Base-by-base conservation (phyloP, 768 basidiomycete genomes). In the Cystoderma amianthinum region DNA sequence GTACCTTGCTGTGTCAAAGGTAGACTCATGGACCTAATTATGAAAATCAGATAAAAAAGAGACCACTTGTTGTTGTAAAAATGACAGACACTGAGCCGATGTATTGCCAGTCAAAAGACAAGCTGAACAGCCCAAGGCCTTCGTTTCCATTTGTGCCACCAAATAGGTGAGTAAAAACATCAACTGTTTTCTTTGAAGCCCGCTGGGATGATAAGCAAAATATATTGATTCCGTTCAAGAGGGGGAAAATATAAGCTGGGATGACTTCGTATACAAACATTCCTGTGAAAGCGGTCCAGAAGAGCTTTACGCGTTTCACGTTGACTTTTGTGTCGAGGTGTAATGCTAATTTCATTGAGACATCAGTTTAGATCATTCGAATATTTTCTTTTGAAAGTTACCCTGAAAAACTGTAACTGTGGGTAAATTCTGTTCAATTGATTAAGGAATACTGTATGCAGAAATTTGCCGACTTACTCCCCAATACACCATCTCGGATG, bases 41-140 rank as follows among this genome's bases (percentile, higher is more conserved):
- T 28, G n/a, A n/a, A n/a, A n/a, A n/a, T n/a, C n/a, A n/a, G n/a
- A n/a, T n/a, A n/a, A n/a, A n/a, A n/a, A n/a, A n/a, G n/a, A n/a
- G n/a, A n/a, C n/a, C n/a, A n/a, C n/a, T n/a, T n/a, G n/a, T n/a
- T n/a, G n/a, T n/a, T n/a, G n/a, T n/a, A n/a, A 45, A 18, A 12
- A 12, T 25, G 10, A 49, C 59, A 19, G 48, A 69, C 60, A 20
- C 25, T 12, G 76, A 76, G 1, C 71, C 71, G 46, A 81, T 76
- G 47, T 79, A 79, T 45, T 80, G 76, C 79, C 79, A 85, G 49
- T 84, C 82, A 35, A 84, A 71, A n/a, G 76, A 75, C 32, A 85
- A 43, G 23, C 72, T 74, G 30, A 78, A 42, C 15, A 84, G 50
- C 0, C 82, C 82, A 30, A 85, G 62, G 0, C 81, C 82, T 55